These are phyloP conservation scores for Elsinoe perseae DNA, from an alignment of 2,329 filamentous ascomycete genomes.

Conservation along the genomic window DNA sequence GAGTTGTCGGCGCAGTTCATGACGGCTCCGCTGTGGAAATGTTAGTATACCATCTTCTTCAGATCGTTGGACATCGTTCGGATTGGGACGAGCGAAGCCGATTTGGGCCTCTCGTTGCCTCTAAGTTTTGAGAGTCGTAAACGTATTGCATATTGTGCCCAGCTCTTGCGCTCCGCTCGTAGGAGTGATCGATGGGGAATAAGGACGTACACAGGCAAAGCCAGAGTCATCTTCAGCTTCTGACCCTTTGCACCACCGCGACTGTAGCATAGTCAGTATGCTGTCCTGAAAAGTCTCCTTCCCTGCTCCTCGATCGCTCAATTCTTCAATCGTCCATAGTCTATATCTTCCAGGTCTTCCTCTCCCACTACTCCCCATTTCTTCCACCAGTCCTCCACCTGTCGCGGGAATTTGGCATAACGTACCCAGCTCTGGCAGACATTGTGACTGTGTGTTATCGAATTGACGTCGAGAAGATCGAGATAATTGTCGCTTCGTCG, in stretches of 20 bases:
- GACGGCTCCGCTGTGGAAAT: slow-evolving; percentile 71
- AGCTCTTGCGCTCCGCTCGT: not conserved
- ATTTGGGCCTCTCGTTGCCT: too few relatives aligned
- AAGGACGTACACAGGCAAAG: slow-evolving; percentile 92
- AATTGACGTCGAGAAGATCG: slow-evolving; percentile 14
- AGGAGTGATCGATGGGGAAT: not conserved
- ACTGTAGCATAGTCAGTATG: slow-evolving; percentile 32
- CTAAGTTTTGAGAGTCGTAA: too few relatives aligned
- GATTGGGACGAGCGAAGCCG: slow-evolving; percentile 7
- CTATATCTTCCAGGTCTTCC: not conserved
- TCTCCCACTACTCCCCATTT: not conserved
- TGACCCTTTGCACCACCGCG: slow-evolving; percentile 90
- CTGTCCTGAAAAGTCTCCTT: slow-evolving; percentile 15
- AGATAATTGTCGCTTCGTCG: slow-evolving; percentile 15
- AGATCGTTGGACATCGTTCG: not conserved
- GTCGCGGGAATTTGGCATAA: slow-evolving; percentile 7
- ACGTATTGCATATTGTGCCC: not conserved
- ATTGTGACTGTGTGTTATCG: slow-evolving; percentile 29
- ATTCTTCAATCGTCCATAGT: not conserved
- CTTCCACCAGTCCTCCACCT: slow-evolving; percentile 4
- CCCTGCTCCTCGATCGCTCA: not conserved
- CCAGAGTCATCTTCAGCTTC: slow-evolving; percentile 99
- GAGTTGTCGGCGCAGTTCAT: slow-evolving; percentile 99
- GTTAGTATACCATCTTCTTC: not conserved
- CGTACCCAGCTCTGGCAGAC: slow-evolving; percentile 35